These are phyloP conservation scores for Podila epigama DNA, from an alignment of 192 early-diverging fungal genomes.

Conservation along the genomic window DNA sequence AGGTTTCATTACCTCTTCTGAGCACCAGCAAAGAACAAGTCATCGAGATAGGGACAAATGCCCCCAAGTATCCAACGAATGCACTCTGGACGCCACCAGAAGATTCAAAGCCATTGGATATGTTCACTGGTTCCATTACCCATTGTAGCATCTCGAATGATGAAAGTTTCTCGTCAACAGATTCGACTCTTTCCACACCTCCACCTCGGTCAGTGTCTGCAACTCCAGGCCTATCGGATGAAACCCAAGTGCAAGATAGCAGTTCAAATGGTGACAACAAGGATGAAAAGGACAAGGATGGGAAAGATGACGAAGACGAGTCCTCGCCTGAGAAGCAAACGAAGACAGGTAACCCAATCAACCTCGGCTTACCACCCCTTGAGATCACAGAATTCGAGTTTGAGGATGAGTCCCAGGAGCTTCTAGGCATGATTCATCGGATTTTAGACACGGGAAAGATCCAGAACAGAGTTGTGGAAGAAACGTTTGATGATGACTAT, in stretches of 20 bases:
- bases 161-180: not conserved
- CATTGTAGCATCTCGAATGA: no score
- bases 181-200: not conserved
- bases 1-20: no score
- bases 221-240: not conserved
- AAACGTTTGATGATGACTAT: slow-evolving; percentile 2
- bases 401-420: slow-evolving; percentile 24
- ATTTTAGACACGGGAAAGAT: slow-evolving; percentile 28
- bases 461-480: slow-evolving; percentile 14
- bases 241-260: no score
- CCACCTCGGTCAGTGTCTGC: not conserved
- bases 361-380: slow-evolving; percentile 10
- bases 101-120: no score
- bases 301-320: not conserved
- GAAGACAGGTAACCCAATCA: slow-evolving; percentile 24
- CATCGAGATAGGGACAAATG: no score
- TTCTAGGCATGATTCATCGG: slow-evolving; percentile 19
- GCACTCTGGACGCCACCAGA: no score
- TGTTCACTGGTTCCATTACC: no score
- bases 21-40: no score
- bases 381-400: slow-evolving; percentile 12
- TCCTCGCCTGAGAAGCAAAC: no score
- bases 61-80: no score
- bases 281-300: not conserved
- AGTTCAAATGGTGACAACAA: not conserved